phyloP scores from a whole-genome alignment of 2,329 filamentous ascomycete genomes.

The Verticillium longisporum region DNA sequence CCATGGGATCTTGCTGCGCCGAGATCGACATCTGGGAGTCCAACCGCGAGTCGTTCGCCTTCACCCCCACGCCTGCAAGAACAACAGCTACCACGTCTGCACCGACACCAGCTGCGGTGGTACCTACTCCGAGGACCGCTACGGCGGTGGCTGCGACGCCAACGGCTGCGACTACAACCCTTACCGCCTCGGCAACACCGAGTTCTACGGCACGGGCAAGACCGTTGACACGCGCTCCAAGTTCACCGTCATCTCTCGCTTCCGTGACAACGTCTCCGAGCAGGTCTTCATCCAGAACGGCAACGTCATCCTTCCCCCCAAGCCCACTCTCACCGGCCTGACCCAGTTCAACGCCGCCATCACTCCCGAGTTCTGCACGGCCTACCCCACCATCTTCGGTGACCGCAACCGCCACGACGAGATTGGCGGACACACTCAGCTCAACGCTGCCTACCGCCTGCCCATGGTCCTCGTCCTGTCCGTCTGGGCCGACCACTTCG shows the following conservation, averaged over 20 bases:
- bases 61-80: slow-evolving; percentile 16
- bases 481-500: slow-evolving; percentile 54
- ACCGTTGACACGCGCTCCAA: slow-evolving; percentile 51
- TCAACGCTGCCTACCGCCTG: slow-evolving; percentile 41
- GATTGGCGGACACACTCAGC: slow-evolving; percentile 46
- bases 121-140: slow-evolving; percentile 40
- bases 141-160: slow-evolving; percentile 54
- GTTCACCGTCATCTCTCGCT: slow-evolving; percentile 58
- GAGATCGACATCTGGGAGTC: slow-evolving; percentile 20
- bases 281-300: slow-evolving; percentile 12
- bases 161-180: slow-evolving; percentile 62
- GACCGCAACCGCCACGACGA: slow-evolving; percentile 42
- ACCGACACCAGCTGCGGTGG: slow-evolving; percentile 33
- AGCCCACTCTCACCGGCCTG: slow-evolving; percentile 22
- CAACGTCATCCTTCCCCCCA: slow-evolving; percentile 6
- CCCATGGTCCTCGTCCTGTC: slow-evolving; percentile 59
- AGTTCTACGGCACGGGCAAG: slow-evolving; percentile 53
- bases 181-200: slow-evolving; percentile 53
- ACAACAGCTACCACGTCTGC: slow-evolving; percentile 13
- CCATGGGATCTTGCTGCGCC: slow-evolving; percentile 16
- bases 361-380: slow-evolving; percentile 46
- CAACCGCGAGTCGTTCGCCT: slow-evolving; percentile 16
- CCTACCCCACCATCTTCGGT: slow-evolving; percentile 45
- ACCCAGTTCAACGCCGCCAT: slow-evolving; percentile 54
- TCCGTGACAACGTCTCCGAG: slow-evolving; percentile 19